Base-by-base conservation (phyloP, 352 stramenopile species). In the Phytophthora hybrid region DNA sequence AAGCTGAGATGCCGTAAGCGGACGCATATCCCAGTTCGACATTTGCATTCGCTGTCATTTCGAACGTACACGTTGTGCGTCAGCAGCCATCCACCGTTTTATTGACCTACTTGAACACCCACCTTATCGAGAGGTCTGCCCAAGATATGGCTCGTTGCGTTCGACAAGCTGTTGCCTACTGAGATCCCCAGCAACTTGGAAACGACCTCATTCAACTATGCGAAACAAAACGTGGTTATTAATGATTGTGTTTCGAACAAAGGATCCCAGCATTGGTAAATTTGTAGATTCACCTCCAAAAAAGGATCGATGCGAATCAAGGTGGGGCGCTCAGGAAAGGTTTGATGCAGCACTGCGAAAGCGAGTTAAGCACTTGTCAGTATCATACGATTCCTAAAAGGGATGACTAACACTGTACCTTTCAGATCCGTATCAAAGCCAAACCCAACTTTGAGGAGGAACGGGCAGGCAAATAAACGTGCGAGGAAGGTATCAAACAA, bases 391-490 rank as follows among this genome's bases (percentile, higher is more conserved):
- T 47, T 18, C 39, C 16, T 11, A 47, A n/a, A n/a, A n/a, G 39
- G 5, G 3, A 47, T 14, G 23, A 47, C 29, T 10, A 21, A 16
- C 3, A 67, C 16, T n/a, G 31, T 68, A 91, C 86, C 83, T 87
- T 90, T 89, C 9, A 93, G 65, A 63, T 93, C 86, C 2, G 86
- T 86, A 23, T 92, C 78, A 59, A 93, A 93, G 18, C 86, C 84
- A 70, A 93, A 93, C 3, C 86, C 86, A 59, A 90, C 64, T 73
- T 92, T 92, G 10, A 93, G 59, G 16, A 81, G 68, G 6, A 16
- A 29, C 8, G 55, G 60, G 3, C 68, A 80, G 39, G 54, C 67
- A 55, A 93, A 84, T 19, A 93, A 66, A 5, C 44, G 60, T 3
- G 49, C 23, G 16, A 93, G 59, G 46, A 92, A 90, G 0, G 39